Percentiles rank a stretch among this genome's conserved stretches.
These are phyloP conservation scores for Cladosporium sp. DNA, from an alignment of 2,329 filamentous ascomycete species.

Conservation along the genomic window DNA sequence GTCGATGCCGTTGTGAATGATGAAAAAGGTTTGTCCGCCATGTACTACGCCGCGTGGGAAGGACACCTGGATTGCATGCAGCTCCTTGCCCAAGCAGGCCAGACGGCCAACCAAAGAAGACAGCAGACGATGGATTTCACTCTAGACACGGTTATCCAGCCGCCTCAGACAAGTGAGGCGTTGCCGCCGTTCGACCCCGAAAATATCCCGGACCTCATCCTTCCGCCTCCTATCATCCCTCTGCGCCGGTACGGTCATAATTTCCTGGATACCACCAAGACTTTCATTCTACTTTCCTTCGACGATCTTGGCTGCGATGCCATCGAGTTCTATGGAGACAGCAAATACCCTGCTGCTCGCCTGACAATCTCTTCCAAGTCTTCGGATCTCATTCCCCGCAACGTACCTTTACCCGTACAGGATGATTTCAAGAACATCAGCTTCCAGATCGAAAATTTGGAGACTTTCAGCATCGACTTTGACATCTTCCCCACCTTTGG, in stretches of 20 bases:
- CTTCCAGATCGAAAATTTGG: constrained; percentile 91
- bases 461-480: constrained; percentile 91
- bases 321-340: constrained; percentile 92
- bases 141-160: constrained; percentile 35
- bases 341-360: constrained; percentile 90
- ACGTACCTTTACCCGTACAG: constrained; percentile 90
- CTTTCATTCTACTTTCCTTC: constrained; percentile 88
- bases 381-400: constrained; percentile 93
- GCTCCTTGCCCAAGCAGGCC: constrained; percentile 59
- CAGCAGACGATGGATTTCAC: constrained; percentile 20
- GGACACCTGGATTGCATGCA: constrained; percentile 93
- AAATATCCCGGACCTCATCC: constrained; percentile 83
- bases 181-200: constrained; percentile 57
- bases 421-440: constrained; percentile 91
- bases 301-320: constrained; percentile 69
- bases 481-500: constrained; percentile 97
- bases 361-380: constrained; percentile 95
- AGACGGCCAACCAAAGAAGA: constrained; percentile 13
- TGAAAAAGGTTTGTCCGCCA: constrained; percentile 86
- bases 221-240: constrained; percentile 94
- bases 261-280: constrained; percentile 89
- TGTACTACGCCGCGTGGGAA: constrained; percentile 99
- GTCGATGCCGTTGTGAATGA: constrained; percentile 76
- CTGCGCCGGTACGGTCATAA: constrained; percentile 94
- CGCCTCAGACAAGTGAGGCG: constrained; percentile 50